Base-by-base conservation (phyloP, 495 filamentous ascomycete genomes). In the Penicillium ochrochloron region DNA sequence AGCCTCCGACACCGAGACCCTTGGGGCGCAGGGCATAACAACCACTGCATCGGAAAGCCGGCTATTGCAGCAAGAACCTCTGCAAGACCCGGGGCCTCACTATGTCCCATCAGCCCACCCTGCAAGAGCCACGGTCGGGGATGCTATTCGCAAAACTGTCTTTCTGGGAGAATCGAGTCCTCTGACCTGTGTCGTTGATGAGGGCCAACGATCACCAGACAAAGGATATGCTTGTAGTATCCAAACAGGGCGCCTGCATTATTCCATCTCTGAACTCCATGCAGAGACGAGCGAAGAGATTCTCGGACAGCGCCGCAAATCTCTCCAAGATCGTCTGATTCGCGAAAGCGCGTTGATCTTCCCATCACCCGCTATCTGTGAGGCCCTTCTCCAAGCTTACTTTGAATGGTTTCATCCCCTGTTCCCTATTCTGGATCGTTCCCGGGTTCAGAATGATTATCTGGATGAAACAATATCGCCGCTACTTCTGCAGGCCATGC, bases 361-460 rank as follows among this genome's bases (percentile, higher is more conserved):
- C 50, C 78, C 78, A 0, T 70, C 75, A 23, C 63, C 67, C 1
- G 60, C 70, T 0, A 69, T 77, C 0, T 74, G 73, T 54, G 70
- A 76, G 12, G 63, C 65, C 4, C 68, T 80, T 15, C 57, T 82
- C 3, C 62, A 71, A 19, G 78, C 78, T 19, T 82, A 80, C 55
- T 82, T 82, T 58, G 71, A 75, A 34, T 81, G 80, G 78, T 78
- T 82, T 41, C 78, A 82, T 59, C 80, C 80, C 5, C 79, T 77
- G 35, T 82, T 81, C 35, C 80, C 77, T 0, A 73, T 81, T 34
- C 51, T 82, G 5, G 76, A 82, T 56, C 71, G 76, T 0, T 55
- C 58, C 5, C 61, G 64, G 0, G 64, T 79, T 12, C 68, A 69
- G 55, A 64, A 63, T 19, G 63, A 66, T 5, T 77, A 76, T 52